Conservation (phyloP, 148 eudicot species). For the Diospyros lotus region DNA sequence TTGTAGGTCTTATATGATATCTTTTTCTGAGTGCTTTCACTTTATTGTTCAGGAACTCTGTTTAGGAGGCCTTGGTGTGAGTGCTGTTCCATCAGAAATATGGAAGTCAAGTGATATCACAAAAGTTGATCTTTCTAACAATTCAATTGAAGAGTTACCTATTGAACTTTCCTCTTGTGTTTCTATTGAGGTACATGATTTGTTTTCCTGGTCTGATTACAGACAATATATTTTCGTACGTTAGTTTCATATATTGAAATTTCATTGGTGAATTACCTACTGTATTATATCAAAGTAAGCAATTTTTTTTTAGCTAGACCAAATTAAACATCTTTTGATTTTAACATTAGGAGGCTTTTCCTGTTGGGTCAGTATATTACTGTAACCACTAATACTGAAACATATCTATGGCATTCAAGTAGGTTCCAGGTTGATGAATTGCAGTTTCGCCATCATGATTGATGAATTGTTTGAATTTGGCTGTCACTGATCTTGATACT, state of each 20-base stretch:
- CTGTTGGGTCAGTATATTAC: not conserved
- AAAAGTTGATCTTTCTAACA: conserved; percentile 77
- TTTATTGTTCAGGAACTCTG: conserved; percentile 66
- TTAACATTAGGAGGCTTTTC: not conserved
- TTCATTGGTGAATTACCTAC: not conserved
- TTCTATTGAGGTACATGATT: conserved; percentile 68
- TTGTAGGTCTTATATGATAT: not conserved
- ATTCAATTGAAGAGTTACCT: conserved; percentile 79
- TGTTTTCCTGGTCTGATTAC: not conserved
- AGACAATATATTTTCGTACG: not conserved
- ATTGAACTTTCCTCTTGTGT: conserved; percentile 59
- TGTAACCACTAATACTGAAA: not conserved
- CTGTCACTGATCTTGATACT: conserved; percentile 8
- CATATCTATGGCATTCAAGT: not conserved
- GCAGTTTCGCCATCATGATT: not conserved
- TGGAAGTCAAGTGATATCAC: conserved; percentile 70
- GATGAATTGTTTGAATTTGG: conserved; percentile 9
- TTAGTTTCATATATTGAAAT: not conserved
- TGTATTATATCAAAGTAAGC: not conserved
- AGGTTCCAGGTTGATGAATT: not conserved
- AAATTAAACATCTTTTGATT: not conserved
- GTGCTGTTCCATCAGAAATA: conserved; percentile 64
- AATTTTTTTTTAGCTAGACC: not conserved
- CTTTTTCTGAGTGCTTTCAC: not conserved
- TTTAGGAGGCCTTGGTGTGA: conserved; percentile 59